A percentile compares a stretch with the other conserved stretches of the same genome.
Conservation (phyloP, 495 filamentous ascomycete species). For the Peziza echinospora region DNA sequence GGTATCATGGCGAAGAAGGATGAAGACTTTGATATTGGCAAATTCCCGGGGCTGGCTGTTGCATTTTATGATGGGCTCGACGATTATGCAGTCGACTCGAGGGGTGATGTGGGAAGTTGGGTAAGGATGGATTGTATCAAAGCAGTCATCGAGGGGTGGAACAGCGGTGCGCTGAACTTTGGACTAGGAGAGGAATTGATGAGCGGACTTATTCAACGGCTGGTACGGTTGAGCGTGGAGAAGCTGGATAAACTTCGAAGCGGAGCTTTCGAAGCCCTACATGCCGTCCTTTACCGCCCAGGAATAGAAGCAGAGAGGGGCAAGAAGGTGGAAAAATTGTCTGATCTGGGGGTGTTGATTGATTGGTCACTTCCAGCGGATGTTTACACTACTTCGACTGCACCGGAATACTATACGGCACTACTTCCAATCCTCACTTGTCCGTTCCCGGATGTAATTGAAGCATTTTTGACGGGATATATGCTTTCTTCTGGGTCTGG, state of each 20-base stretch:
- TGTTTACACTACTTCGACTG: slow-evolving; percentile 22
- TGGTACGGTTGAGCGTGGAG: slow-evolving; percentile 56
- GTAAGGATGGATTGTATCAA: slow-evolving; percentile 58
- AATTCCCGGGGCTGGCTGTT: slow-evolving; percentile 20
- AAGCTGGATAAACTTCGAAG: slow-evolving; percentile 72
- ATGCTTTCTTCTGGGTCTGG: slow-evolving; percentile 67
- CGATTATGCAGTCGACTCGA: slow-evolving; percentile 69
- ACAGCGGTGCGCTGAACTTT: slow-evolving; percentile 7
- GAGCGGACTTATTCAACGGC: slow-evolving; percentile 14
- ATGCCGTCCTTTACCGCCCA: slow-evolving; percentile 15
- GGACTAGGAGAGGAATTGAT: background rate
- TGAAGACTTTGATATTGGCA: background rate
- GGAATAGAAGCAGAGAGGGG: slow-evolving; percentile 17
- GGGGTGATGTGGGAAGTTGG: slow-evolving; percentile 74
- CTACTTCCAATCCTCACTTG: slow-evolving; percentile 25
- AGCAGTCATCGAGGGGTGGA: slow-evolving; percentile 22
- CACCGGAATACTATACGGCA: slow-evolving; percentile 28
- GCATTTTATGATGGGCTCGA: slow-evolving; percentile 37
- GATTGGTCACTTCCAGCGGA: slow-evolving; percentile 16
- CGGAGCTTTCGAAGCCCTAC: slow-evolving; percentile 34
- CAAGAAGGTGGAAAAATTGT: slow-evolving; percentile 2
- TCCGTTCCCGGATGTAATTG: slow-evolving; percentile 5
- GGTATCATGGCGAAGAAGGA: slow-evolving; percentile 6
- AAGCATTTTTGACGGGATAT: slow-evolving; percentile 43
- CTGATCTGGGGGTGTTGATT: background rate